Base-by-base conservation (phyloP, 1,139 yeast genomes). In the Suhomyces chickasaworum region DNA sequence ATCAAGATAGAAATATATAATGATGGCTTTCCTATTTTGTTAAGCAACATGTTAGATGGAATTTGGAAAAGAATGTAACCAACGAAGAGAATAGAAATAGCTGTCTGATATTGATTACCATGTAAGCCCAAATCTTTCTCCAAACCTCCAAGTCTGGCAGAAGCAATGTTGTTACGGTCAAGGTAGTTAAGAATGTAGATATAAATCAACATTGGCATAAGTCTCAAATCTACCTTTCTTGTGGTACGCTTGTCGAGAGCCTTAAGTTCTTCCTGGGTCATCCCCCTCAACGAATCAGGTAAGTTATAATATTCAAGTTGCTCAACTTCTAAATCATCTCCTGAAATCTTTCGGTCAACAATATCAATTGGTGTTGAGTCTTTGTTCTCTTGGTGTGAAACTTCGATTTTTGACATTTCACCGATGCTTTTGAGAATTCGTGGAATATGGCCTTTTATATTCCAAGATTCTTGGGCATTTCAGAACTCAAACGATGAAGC, bases 31-130 rank as follows among this genome's bases (percentile, higher is more conserved):
- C 78, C 80, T 41, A 79, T 57, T 53, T 73, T 75, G 61, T 81
- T 79, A 55, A 73, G 63, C 41, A 71, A 56, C 74, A 73, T 69
- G 52, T 71, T 73, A 37, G 83, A 74, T 20, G 86, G 84, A 47
- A 83, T 73, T 61, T 83, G 84, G 72, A 81, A 75, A 42, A 78
- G 63, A 51, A 82, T 79, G 59, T 83, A 83, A 46, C 86, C 85
- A 23, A 82, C 83, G 53, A 80, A 83, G 42, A 83, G 69, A 46
- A 83, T 73, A 20, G 84, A 75, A 52, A 81, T 74, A 57, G 78
- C 70, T 5, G 81, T 78, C 58, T 81, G 81, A 59, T 78, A 82
- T 57, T 82, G 77, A 40, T 67, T 63, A 2, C 82, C 79, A 3
- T 60, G 53, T 46, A 83, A 68, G 2, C 71, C 66, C 45, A 82